A percentile compares a stretch with the other conserved stretches of the same genome.
phyloP scores from a whole-genome alignment of 495 filamentous ascomycete species.

The Trichoderma orchidacearum region DNA sequence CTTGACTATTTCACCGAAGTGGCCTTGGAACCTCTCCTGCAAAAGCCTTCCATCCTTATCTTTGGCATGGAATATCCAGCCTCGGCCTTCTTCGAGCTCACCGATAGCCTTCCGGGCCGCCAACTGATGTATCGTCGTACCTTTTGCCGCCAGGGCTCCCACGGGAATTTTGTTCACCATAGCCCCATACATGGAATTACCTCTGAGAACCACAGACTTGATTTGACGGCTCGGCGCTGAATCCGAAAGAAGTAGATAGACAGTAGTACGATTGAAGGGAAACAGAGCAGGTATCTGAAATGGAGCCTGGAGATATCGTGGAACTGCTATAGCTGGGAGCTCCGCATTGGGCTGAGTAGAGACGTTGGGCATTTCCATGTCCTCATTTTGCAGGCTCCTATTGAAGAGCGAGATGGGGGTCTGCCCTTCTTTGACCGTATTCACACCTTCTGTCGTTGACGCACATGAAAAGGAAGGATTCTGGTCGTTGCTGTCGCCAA shows the following conservation, averaged over 20 bases:
- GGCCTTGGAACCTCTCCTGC: constrained; percentile 30
- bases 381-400: constrained; percentile 24
- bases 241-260: constrained; percentile 49
- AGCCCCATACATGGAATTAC: constrained; percentile 37
- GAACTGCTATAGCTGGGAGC: constrained; percentile 32
- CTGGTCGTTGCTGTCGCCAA: too few species aligned
- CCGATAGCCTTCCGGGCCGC: constrained; percentile 51
- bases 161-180: constrained; percentile 50
- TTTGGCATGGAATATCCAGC: constrained; percentile 45
- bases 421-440: constrained; percentile 7
- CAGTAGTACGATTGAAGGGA: constrained; percentile 44
- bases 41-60: constrained; percentile 27
- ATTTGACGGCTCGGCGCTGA: constrained; percentile 28
- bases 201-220: constrained; percentile 42
- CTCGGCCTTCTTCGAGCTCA: constrained; percentile 55
- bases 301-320: constrained; percentile 49
- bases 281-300: constrained; percentile 47
- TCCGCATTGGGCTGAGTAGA: constrained; percentile 23
- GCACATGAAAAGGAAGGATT: constrained; percentile 1
- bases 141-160: constrained; percentile 25
- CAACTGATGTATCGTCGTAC: constrained; percentile 53
- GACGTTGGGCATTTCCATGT: constrained; percentile 15
- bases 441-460: not conserved
- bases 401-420: constrained; percentile 47
- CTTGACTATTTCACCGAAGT: constrained; percentile 40